A percentile compares a stretch with the other conserved stretches of the same genome.
phyloP scores from a whole-genome alignment of 768 basidiomycete genomes.

The Pseudohyphozyma bogoriensis region DNA sequence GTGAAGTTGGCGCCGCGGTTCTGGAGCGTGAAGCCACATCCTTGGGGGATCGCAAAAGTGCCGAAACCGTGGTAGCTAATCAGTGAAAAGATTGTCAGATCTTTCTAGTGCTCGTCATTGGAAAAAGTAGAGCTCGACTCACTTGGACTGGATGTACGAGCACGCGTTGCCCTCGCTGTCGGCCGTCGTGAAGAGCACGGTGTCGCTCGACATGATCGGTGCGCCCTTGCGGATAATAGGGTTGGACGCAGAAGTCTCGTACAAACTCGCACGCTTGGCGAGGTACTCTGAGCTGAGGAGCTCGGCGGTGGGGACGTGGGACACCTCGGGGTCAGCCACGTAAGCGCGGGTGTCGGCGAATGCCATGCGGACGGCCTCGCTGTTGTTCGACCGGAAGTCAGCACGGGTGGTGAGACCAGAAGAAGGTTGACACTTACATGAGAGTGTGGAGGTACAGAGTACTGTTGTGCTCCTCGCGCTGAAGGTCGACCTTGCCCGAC shows the following conservation, averaged over 20 bases:
- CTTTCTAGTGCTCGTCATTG: too few species aligned
- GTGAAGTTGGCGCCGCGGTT: constrained; percentile 83
- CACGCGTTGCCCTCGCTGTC: constrained; percentile 43
- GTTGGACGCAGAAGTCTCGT: constrained; percentile 58
- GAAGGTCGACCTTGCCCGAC: constrained; percentile 56
- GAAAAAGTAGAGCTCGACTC: neutral
- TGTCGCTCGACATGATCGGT: constrained; percentile 77
- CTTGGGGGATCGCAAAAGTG: constrained; percentile 70
- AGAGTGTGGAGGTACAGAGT: constrained; percentile 76
- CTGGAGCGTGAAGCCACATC: constrained; percentile 92
- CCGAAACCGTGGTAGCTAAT: constrained; percentile 89
- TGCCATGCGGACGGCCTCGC: constrained; percentile 32
- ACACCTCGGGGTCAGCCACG: constrained; percentile 72
- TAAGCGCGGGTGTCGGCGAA: constrained; percentile 71
- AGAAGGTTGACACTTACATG: constrained; percentile 10
- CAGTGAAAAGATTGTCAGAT: constrained; percentile 34
- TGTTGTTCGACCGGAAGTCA: neutral
- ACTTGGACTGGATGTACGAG: constrained; percentile 27
- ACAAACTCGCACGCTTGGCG: constrained; percentile 62
- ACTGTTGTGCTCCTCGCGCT: constrained; percentile 82
- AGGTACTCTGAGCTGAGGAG: constrained; percentile 85
- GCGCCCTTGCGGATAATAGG: constrained; percentile 61
- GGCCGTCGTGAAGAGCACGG: constrained; percentile 80
- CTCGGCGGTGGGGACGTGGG: constrained; percentile 67
- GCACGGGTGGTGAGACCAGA: neutral